Evolutionary conservation across 345 rosid species (phyloP), one percentile per base, ranked within the genome.

Genomic region (Eucalyptus polybractea): DNA sequence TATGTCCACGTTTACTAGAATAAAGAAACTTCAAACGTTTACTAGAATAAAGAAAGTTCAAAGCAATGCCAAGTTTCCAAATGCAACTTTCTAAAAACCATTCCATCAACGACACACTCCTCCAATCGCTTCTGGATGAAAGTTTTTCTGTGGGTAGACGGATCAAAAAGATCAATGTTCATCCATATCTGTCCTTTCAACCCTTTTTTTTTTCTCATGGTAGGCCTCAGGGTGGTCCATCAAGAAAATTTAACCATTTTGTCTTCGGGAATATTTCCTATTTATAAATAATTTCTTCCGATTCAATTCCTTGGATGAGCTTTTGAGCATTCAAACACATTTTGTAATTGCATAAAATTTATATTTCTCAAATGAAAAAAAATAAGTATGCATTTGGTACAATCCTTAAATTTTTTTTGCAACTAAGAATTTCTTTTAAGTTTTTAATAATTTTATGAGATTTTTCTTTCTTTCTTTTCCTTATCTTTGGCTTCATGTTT

Each of bases 241-340:
- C 45, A 37, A 72, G 14, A 72, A 72, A 72, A 72, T 3, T 72
- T 33, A 42, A 40, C 5, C 56, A 53, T 19, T 53, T 53, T 53
- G 10, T 53, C 1, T 1, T 53, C 2, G 5, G 1, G 10, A 53
- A 53, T 53, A 53, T 0, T 53, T 7, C 24, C 0, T 19, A 19
- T 53, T 53, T 1, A 53, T 0, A 7, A 53, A 53, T 53, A 7
- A 53, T 53, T 53, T 51, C 21, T 51, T 53, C 24, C 2, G 1
- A 53, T 53, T 53, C 0, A 3, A 53, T 53, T 53, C 10, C 25
- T 19, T 19, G 25, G 10, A 53, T 0, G 2, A 53, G 5, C 9
- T 53, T 8, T 7, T 53, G 0, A 53, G 25, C 10, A 53, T 53
- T 53, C 10, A 53, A 53, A 53, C 24, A 0, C 0, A 53, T 53